Percentiles rank a stretch among this genome's conserved stretches.
Evolutionary conservation across 345 rosid genomes (phyloP).

Genomic region (Hibiscus trionum): DNA sequence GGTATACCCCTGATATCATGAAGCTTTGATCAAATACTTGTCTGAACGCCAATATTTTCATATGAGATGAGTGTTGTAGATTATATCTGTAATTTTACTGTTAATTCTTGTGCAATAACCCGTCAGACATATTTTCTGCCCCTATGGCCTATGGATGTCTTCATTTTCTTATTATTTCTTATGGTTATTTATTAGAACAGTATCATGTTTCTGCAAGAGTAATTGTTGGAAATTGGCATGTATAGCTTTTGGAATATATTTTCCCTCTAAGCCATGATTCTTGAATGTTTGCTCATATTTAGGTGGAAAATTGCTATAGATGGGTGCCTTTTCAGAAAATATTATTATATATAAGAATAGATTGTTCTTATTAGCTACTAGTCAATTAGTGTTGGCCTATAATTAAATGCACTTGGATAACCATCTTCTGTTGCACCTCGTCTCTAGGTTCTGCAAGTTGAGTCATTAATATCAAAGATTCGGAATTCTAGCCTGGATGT

Average conservation of each 20-base stretch:
- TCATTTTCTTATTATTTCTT: neutral
- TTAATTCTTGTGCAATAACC: neutral
- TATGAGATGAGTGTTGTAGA: neutral
- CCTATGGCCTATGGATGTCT: neutral
- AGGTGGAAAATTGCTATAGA: neutral
- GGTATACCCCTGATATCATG: neutral
- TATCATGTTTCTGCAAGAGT: neutral
- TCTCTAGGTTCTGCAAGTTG: slow-evolving; percentile 69
- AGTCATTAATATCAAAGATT: slow-evolving; percentile 57
- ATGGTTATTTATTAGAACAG: neutral
- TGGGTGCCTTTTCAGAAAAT: neutral
- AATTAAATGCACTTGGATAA: slow-evolving; percentile 11
- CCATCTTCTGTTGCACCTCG: slow-evolving; percentile 14
- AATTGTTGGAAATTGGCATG: neutral
- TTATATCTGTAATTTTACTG: neutral
- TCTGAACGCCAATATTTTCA: neutral
- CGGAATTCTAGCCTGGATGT: slow-evolving; percentile 46
- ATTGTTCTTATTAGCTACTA: slow-evolving; percentile 1
- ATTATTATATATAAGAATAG: neutral
- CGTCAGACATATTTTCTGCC: neutral
- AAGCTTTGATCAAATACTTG: neutral
- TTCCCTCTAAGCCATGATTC: neutral
- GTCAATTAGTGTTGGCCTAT: neutral
- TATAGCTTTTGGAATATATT: neutral
- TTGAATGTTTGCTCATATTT: neutral